Base-by-base conservation (phyloP, 768 basidiomycete genomes). In the Gautieria morchelliformis region DNA sequence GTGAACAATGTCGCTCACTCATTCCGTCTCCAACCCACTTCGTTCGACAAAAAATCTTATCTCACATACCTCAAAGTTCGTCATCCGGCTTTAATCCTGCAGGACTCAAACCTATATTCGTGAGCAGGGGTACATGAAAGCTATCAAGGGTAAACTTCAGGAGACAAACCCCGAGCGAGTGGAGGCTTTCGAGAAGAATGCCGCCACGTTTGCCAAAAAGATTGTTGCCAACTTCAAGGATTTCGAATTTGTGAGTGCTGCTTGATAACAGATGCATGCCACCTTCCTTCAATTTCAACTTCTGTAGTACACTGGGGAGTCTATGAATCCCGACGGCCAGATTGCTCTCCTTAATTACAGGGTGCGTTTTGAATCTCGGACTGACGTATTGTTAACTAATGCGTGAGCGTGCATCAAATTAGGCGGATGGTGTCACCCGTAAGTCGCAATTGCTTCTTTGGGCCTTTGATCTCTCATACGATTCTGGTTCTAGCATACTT, bases 321-420 rank as follows among this genome's bases (percentile, higher is more conserved):
- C 54, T 42, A 87, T 89, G 87, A 80, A 91, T 69, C 74, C 82
- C n/a, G 89, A 96, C 4, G 95, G 94, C 57, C 88, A 95, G 91
- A 80, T 98, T 63, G 90, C 85, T 45, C 80, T 98, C 48, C 82
- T 98, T 66, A 95, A 99, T 77, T 99, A 93, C 75, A 83, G 96
- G 40, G 84, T 84, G 68, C 66, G 83, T 68, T 20, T 48, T 47
- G 4, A 27, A 11, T 44, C 35, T 27, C 51, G 15, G 17, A 7
- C 19, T 5, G 7, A 5, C 5, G 33, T 39, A 17, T 27, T 48
- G 48, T 20, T 46, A 30, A 62, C 64, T 30, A n/a, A 63, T 35
- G 24, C 47, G 27, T 49, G 27, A 27, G 27, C 5, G 27, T 50
- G 6, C 3, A 14, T 60, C 30, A n/a, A 1, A 48, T 12, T 62